These are phyloP conservation scores for Solanum chacoense DNA, from an alignment of 305 asterid genomes.

Conservation along the genomic window DNA sequence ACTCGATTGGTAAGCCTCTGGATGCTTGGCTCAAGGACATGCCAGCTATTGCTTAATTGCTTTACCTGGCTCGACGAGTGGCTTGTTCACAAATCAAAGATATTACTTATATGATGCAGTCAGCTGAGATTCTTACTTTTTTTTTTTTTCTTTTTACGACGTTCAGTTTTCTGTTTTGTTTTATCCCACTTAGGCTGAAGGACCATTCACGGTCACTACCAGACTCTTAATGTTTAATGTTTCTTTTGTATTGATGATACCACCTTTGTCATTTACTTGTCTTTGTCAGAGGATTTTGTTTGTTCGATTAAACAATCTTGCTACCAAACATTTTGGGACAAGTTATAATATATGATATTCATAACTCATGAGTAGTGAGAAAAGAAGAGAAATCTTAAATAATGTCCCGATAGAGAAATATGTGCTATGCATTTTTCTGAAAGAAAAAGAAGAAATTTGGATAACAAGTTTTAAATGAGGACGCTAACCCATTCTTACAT, in stretches of 20 bases:
- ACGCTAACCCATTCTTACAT: neutral
- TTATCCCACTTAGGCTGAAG: neutral
- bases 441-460: neutral
- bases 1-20: conserved; percentile 72
- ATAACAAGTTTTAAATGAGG: neutral
- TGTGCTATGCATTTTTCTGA: neutral
- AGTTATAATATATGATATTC: neutral
- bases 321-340: neutral
- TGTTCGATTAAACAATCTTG: neutral
- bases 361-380: neutral
- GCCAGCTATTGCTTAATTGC: conserved; percentile 57
- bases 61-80: neutral
- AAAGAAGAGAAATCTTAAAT: neutral
- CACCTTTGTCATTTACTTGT: neutral
- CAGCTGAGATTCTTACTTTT: neutral
- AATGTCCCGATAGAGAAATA: neutral
- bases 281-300: neutral
- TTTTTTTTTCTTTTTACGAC: neutral
- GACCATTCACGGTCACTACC: neutral
- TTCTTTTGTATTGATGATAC: neutral
- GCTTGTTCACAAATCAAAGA: neutral
- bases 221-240: neutral
- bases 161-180: neutral
- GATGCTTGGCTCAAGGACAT: conserved; percentile 85
- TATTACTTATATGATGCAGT: neutral